These are phyloP conservation scores for Monascus ruber DNA, from an alignment of 2,329 filamentous ascomycete genomes.

Conservation along the genomic window DNA sequence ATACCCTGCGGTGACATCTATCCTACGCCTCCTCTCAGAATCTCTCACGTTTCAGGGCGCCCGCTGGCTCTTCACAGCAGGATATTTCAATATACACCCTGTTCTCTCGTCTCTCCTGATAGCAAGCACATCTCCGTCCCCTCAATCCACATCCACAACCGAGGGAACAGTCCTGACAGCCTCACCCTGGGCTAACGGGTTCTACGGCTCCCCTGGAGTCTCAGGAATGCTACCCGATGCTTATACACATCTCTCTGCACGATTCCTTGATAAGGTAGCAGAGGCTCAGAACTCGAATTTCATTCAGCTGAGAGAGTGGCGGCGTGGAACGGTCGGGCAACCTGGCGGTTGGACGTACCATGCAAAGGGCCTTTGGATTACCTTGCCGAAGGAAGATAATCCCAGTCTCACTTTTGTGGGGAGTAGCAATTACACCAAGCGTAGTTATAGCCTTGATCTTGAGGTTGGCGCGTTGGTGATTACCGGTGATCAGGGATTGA, in stretches of 20 bases:
- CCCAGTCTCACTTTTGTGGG: conserved; percentile 77
- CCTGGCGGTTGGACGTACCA: conserved; percentile 93
- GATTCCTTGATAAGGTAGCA: conserved; percentile 59
- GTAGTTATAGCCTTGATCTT: conserved; percentile 83
- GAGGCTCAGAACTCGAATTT: conserved; percentile 42
- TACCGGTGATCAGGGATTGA: conserved; percentile 62
- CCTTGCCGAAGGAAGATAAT: conserved; percentile 45
- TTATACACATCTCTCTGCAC: conserved; percentile 76
- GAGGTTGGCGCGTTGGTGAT: conserved; percentile 82
- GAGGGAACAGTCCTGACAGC: conserved; percentile 81
- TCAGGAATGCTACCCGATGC: conserved; percentile 84
- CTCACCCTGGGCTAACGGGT: conserved; percentile 87
- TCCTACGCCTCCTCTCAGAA: conserved; percentile 57
- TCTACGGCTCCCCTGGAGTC: conserved; percentile 77
- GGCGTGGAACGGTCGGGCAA: conserved; percentile 65
- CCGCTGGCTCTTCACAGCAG: conserved; percentile 92
- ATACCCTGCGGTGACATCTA: conserved; percentile 63
- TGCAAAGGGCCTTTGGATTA: conserved; percentile 90
- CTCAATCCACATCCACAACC: conserved; percentile 19
- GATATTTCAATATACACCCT: conserved; percentile 95
- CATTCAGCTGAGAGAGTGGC: conserved; percentile 79
- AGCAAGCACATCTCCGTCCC: conserved; percentile 44
- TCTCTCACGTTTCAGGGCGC: conserved; percentile 52
- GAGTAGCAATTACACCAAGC: conserved; percentile 89
- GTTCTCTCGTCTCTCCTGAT: conserved; percentile 71